Evolutionary conservation across 2,329 filamentous ascomycete genomes (phyloP).

Genomic region (Phialophora expanda): DNA sequence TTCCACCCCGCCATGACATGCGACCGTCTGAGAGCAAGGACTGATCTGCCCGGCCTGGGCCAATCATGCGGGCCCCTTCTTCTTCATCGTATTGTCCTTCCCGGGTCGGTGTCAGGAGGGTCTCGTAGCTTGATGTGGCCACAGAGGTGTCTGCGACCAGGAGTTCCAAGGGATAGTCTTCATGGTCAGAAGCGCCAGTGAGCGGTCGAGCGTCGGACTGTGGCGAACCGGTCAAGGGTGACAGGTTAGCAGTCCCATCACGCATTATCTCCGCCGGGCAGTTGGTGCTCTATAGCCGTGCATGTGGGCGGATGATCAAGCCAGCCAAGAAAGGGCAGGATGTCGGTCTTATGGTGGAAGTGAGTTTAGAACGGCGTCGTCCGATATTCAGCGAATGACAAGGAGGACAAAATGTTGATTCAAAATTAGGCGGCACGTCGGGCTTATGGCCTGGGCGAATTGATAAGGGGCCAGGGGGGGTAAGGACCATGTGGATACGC

Average conservation of each 20-base stretch:
- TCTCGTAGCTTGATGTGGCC: not conserved
- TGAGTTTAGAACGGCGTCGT: not conserved
- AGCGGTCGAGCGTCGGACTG: not conserved
- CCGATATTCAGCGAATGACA: not conserved
- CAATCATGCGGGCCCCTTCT: not conserved
- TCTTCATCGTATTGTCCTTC: constrained; percentile 1
- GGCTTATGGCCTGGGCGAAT: no score
- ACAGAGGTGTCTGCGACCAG: not conserved
- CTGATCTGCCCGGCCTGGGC: not conserved
- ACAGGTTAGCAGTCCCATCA: not conserved
- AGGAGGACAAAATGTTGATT: not conserved
- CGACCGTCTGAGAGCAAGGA: not conserved
- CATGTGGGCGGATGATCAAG: not conserved
- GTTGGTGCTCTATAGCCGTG: not conserved
- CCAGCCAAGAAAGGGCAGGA: not conserved
- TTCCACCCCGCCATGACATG: not conserved
- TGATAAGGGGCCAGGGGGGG: no score
- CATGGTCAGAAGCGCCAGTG: not conserved
- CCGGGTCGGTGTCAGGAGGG: not conserved
- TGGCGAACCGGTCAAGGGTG: not conserved
- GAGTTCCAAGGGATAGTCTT: not conserved
- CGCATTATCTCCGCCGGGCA: not conserved
- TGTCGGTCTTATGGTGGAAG: not conserved
- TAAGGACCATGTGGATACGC: no score
- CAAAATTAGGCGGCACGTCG: no score